Base-by-base conservation (phyloP, 2,329 filamentous ascomycete genomes). In the Ophiostoma sp. region DNA sequence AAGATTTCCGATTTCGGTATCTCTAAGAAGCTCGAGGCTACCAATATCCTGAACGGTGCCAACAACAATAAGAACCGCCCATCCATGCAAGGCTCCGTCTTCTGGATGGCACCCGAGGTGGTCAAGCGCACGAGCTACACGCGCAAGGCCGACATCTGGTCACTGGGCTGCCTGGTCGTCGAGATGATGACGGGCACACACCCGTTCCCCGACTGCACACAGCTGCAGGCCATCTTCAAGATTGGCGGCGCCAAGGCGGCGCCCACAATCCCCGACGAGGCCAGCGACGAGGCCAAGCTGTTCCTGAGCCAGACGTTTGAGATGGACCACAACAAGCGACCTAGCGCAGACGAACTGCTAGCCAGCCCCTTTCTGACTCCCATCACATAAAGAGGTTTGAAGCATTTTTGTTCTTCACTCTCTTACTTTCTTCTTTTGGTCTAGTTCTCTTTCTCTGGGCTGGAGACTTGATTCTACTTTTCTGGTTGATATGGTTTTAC, bases 1-100 rank as follows among this genome's bases (percentile, higher is more conserved):
- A 99, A 99, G 84, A 99, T 99, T 77, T 98, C 95, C 9, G 96
- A 99, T 86, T 99, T 99, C 78, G 96, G 96, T 80, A 98, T 99
- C 80, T 97, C 93, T 75, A 99, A 99, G 87, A 97, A 97, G 81
- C 92, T 98, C 55, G 95, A 98, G 82, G 94, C 94, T 17, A 92
- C 93, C 73, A 96, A 95, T 74, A 89, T 98, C 61, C 89, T 97
- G 64, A 90, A 82, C 79, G 91, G 86, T 78, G 91, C 85, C 79
- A 88, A 87, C 79, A 91, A 90, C 82, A 90, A 88, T 82, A 91
- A 90, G 81, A 87, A 92, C 79, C 86, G 90, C 5, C 90, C 90
- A 2, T 98, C 95, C 1, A 88, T 99, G 3, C 96, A 99, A 82
- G 96, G 96, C 17, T 98, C 94, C 33, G 96, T 99, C 70, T 99